Base-by-base conservation (phyloP, 306 rosid genomes). In the Vachellia collinsii region DNA sequence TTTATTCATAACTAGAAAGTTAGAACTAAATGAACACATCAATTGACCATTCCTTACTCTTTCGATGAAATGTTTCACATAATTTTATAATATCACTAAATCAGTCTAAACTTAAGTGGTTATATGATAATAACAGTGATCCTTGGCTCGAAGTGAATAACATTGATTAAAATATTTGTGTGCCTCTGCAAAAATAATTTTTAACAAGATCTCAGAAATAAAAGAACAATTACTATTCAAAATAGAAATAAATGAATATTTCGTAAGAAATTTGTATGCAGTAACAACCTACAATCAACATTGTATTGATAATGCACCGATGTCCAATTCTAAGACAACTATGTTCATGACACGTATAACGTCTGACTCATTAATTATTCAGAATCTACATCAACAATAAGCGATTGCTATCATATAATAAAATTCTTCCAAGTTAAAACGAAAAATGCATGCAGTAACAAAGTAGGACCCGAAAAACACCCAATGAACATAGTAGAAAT, bases 311-410 rank as follows among this genome's bases (percentile, higher is more conserved):
- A 64, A 67, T 50, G 14, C 62, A 63, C 64, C 56, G 46, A 38
- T 53, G 42, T 4, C 25, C 17, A 50, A 12, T 53, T 41, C 59
- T 22, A 10, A 78, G 17, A 69, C 7, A 19, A 38, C 37, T 2
- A n/a, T 1, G 36, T 11, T n/a, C 65, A 3, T 6, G 14, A 36
- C 62, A 59, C 34, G 41, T 44, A 13, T 46, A 34, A 58, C 22
- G 14, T 59, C 70, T 58, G 44, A 70, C 43, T 70, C 82, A 54
- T 41, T 58, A 43, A 59, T 59, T 79, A 58, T 71, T 47, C 43
- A 48, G 46, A 38, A 73, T 62, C 74, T 80, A 62, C 79, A 63
- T 16, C 54, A 48, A 72, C n/a, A n/a, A n/a, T n/a, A 23, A 8
- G 48, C 22, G 6, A 37, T 36, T 62, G 50, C 74, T 63, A 50